Base-by-base conservation (phyloP, 116 monocot genomes). In the Zostera marina region DNA sequence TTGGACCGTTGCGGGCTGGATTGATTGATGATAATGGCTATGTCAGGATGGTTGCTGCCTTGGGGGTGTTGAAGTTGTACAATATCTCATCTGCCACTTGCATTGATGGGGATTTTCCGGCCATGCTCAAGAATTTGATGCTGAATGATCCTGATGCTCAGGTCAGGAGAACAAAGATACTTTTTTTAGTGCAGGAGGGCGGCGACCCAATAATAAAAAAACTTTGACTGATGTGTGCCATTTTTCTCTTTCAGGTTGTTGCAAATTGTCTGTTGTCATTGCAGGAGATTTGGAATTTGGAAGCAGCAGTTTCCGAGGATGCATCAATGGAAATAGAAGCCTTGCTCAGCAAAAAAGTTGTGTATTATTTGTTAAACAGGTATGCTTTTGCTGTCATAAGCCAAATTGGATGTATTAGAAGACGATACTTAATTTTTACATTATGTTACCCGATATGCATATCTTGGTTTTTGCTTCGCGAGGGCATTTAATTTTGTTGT, bases 231-330 rank as follows among this genome's bases (percentile, higher is more conserved):
- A 46, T 46, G 61, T 10, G 10, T 47, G 47, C 39, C 10, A 58
- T 24, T 22, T 67, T 5, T 41, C 8, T 58, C 40, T 5, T 64
- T 12, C 74, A 96, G 96, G 96, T 96, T 5, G 96, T 96, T 22
- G 96, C 96, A 13, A 96, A 89, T 73, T 89, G 89, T 57, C 64
- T 96, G 45, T 76, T 66, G 11, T 63, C 88, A 12, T 60, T 94
- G 64, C 88, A 81, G 65, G 94, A 94, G 73, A 94, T 94, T 32
- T 94, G 94, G 84, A 82, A 57, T 56, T 64, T 78, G 63, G 96
- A 89, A 47, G 82, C 80, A 40, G 79, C 72, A 42, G 67, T 64
- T 24, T 74, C 79, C 7, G 89, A 88, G 60, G 82, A 82, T 42
- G 96, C 89, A 22, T 66, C 83, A 11, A 80, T 67, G 68, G 89